These are phyloP conservation scores for Podosphaera leucotricha DNA, from an alignment of 2,329 filamentous ascomycete species.

Conservation along the genomic window DNA sequence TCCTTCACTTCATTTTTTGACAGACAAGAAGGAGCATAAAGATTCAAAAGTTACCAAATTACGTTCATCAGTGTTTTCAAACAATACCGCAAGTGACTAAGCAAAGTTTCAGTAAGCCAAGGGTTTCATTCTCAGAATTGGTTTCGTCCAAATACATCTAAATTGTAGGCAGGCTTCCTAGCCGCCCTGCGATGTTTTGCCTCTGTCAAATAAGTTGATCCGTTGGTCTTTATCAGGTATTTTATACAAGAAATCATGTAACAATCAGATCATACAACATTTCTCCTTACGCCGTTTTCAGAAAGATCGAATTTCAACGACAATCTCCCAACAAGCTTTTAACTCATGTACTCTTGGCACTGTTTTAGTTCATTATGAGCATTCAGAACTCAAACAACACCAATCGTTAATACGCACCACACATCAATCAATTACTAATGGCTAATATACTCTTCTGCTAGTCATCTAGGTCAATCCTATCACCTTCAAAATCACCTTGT, in stretches of 20 bases:
- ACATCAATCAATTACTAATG: not conserved
- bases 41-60: not conserved
- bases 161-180: not conserved
- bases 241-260: not conserved
- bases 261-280: not conserved
- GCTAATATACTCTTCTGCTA: too few species aligned
- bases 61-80: not conserved
- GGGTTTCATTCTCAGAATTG: not conserved
- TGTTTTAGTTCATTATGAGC: not conserved
- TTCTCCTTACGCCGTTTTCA: not conserved
- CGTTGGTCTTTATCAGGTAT: not conserved
- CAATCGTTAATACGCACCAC: not conserved
- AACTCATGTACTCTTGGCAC: not conserved
- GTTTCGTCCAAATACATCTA: not conserved
- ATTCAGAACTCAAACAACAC: not conserved
- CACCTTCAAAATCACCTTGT: too few species aligned
- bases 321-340: not conserved
- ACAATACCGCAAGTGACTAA: not conserved
- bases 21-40: not conserved
- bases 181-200: not conserved
- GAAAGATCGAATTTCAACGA: not conserved
- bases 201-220: not conserved
- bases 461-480: too few species aligned
- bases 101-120: not conserved
- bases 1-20: not conserved